A percentile compares a stretch with the other conserved stretches of the same genome.
These are phyloP conservation scores for Drosera spatulata DNA, from an alignment of 179 eudicot genomes.

Conservation along the genomic window DNA sequence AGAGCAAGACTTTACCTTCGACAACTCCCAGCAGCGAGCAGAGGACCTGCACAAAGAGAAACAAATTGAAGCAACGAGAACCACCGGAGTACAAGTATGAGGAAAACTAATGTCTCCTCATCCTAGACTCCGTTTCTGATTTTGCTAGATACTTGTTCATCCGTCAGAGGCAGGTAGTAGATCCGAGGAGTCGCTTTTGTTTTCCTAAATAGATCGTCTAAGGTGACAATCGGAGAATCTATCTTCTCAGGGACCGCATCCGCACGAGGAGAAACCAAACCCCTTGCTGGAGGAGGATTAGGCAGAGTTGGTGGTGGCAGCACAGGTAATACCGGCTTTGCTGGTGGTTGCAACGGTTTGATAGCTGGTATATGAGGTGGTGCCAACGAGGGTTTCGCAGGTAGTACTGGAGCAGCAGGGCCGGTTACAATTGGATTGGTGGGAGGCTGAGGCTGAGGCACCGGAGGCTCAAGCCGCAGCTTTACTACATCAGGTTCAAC, in stretches of 20 bases:
- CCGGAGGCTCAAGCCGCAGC: conserved; percentile 39
- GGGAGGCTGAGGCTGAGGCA: conserved; percentile 29
- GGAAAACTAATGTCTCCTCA: conserved; percentile 22
- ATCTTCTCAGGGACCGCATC: conserved; percentile 44
- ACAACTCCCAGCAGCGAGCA: no score
- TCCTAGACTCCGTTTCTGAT: conserved; percentile 31
- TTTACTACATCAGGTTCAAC: conserved; percentile 88
- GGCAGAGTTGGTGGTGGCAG: conserved; percentile 27
- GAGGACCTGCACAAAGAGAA: no score
- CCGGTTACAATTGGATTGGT: conserved; percentile 30
- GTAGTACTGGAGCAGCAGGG: conserved; percentile 15
- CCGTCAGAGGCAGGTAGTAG: conserved; percentile 72
- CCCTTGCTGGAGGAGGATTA: conserved; percentile 28
- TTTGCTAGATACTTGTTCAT: conserved; percentile 62
- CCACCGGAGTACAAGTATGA: no score
- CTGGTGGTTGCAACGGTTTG: conserved; percentile 33
- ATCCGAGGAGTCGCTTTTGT: conserved; percentile 79
- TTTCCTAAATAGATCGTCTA: conserved; percentile 88
- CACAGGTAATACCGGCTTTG: conserved; percentile 29
- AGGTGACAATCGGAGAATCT: conserved; percentile 68
- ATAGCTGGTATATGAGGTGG: conserved; percentile 33
- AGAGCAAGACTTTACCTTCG: no score
- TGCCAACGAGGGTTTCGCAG: conserved; percentile 24
- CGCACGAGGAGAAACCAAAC: conserved; percentile 18
- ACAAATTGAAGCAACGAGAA: no score